Base-by-base conservation (phyloP, 176 grass and related monocot genomes). In the Ananas comosus region DNA sequence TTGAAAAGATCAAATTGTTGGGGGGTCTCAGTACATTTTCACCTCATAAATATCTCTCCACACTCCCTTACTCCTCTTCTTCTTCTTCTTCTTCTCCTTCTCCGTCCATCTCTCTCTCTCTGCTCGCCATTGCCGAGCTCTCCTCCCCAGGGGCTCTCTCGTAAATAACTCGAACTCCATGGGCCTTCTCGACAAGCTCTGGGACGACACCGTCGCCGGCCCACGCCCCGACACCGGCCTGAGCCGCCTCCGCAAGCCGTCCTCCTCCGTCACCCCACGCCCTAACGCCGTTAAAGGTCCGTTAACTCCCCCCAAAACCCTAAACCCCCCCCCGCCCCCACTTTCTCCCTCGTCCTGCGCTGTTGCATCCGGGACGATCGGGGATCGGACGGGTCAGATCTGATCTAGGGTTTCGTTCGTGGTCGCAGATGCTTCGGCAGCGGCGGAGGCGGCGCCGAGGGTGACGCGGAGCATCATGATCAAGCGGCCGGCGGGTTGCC, bases 401-500 rank as follows among this genome's bases (percentile, higher is more conserved):
- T 83, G 77, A 85, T 77, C 17, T 12, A 13, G 19, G 18, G 16
- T 8, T 18, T 42, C 12, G 52, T 78, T 10, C 17, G 23, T 22
- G 51, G 33, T 50, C 23, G 75, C 78, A 96, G 92, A 80, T 42
- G 33, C 33, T 42, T 42, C 33, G 75, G 76, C 72, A 21, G 76
- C 78, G 48, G 82, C 65, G 64, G 85, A 82, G 16, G 51, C 47
- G 66, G 85, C 80, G 22, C 70, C 87, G 51, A 85, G 66, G 78
- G 93, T 96, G 51, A 96, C 93, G 13, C 83, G 89, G 80, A 96
- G 89, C 84, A 96, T 96, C 86, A 96, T 96, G 93, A 96, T 96
- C 74, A 96, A 90, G 76, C 78, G 81, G 53, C 93, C 93, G n/a
- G 70, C 86, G 1, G 93, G 93, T 23, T 23, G 22, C 22, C 89